Evolutionary conservation across 352 stramenopile species (phyloP).

Genomic region (Phytopythium helicoides): DNA sequence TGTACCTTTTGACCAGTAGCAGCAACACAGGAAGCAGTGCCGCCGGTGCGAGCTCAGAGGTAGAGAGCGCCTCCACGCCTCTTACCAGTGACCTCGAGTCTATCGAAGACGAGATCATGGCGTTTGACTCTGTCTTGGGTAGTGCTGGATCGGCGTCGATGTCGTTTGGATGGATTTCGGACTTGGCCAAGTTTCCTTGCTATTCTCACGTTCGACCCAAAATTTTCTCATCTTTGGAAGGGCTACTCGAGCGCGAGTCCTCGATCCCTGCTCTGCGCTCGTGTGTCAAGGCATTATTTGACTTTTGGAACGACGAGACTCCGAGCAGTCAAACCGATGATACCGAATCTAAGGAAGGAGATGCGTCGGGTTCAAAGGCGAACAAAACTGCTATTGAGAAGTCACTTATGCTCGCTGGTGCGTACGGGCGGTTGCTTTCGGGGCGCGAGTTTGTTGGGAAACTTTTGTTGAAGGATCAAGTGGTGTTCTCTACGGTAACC

Average conservation of each 20-base stretch:
- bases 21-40: slow-evolving; percentile 12
- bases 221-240: slow-evolving; percentile 67
- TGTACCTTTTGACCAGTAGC: slow-evolving; percentile 48
- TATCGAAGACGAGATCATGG: slow-evolving; percentile 28
- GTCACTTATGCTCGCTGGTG: slow-evolving; percentile 53
- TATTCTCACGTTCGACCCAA: slow-evolving; percentile 52
- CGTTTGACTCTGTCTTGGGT: slow-evolving; percentile 8
- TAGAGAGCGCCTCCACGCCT: slow-evolving; percentile 12
- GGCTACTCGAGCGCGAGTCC: slow-evolving; percentile 66
- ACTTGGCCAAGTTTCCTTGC: slow-evolving; percentile 64
- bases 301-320: slow-evolving; percentile 38
- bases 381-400: slow-evolving; percentile 48
- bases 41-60: slow-evolving; percentile 12
- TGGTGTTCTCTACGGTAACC: slow-evolving; percentile 56
- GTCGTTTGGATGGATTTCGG: slow-evolving; percentile 68
- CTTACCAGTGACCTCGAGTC: slow-evolving; percentile 18
- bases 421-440: slow-evolving; percentile 66
- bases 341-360: background rate
- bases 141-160: slow-evolving; percentile 14
- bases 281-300: slow-evolving; percentile 66
- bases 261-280: slow-evolving; percentile 60
- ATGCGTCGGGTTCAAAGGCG: slow-evolving; percentile 7
- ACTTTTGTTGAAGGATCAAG: slow-evolving; percentile 53
- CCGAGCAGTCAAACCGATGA: slow-evolving; percentile 7
- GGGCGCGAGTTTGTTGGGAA: slow-evolving; percentile 61